These are phyloP conservation scores for Dendrobium officinale DNA, from an alignment of 106 monocot species.

Conservation along the genomic window DNA sequence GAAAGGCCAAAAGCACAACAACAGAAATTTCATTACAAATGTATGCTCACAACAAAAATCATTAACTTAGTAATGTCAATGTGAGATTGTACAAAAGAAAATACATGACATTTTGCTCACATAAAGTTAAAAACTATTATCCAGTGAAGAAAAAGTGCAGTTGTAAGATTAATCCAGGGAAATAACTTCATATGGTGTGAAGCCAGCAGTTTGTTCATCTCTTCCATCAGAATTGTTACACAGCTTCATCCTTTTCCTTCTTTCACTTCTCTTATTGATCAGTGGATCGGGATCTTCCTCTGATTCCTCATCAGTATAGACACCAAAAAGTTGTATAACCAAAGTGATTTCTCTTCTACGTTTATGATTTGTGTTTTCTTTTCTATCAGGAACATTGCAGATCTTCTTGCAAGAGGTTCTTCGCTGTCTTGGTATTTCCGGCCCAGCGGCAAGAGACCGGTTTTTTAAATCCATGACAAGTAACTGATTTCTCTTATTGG, in stretches of 20 bases:
- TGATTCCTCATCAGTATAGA: slow-evolving; percentile 23
- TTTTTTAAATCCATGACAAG: neutral
- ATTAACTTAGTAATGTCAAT: neutral
- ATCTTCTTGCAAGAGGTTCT: neutral
- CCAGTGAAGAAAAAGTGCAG: neutral
- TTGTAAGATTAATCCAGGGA: slow-evolving; percentile 1
- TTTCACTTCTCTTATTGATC: slow-evolving; percentile 51
- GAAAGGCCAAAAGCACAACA: neutral
- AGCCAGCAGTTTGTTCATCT: neutral
- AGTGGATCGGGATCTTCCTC: slow-evolving; percentile 37
- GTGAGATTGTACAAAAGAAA: neutral
- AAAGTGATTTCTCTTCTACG: slow-evolving; percentile 5
- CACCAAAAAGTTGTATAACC: slow-evolving; percentile 3
- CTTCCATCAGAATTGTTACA: neutral
- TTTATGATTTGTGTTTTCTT: neutral
- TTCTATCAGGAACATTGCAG: too few relatives aligned
- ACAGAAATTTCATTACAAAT: neutral
- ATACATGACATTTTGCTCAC: neutral
- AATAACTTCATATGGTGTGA: neutral
- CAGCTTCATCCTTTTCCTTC: slow-evolving; percentile 33
- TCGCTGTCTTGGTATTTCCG: neutral
- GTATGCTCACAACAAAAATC: neutral
- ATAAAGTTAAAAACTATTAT: neutral
- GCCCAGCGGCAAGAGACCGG: neutral
- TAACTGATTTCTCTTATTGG: neutral